phyloP scores from a whole-genome alignment of 1,284 basidiomycete species.

The Heimioporus punctisporus region DNA sequence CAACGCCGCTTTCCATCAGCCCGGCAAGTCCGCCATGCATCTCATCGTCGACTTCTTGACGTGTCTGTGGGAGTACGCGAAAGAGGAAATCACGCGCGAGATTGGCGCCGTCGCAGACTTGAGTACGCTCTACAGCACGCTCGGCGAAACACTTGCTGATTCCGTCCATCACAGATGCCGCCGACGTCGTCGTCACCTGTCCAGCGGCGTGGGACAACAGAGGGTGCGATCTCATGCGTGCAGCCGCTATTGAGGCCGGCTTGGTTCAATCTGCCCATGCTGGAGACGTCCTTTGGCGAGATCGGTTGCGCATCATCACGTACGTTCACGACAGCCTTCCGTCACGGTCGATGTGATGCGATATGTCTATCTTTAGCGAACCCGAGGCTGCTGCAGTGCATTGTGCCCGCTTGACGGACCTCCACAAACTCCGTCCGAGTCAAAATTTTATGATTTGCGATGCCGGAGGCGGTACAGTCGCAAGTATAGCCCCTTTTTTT shows the following conservation, averaged over 20 bases:
- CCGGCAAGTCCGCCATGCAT: constrained; percentile 72
- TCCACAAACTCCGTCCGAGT: constrained; percentile 73
- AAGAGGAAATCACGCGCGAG: constrained; percentile 80
- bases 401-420: constrained; percentile 74
- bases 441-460: constrained; percentile 84
- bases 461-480: constrained; percentile 81
- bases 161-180: constrained; percentile 54
- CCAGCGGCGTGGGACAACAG: constrained; percentile 86
- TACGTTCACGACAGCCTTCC: constrained; percentile 26
- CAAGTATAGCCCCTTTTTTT: constrained; percentile 32
- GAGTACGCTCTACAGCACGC: constrained; percentile 59
- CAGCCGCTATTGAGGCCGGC: constrained; percentile 76
- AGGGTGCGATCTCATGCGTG: constrained; percentile 81
- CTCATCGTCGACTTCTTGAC: constrained; percentile 79
- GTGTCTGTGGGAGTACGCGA: constrained; percentile 83
- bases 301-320: constrained; percentile 80
- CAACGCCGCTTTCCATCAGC: constrained; percentile 39
- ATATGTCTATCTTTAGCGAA: constrained; percentile 45
- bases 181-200: constrained; percentile 80
- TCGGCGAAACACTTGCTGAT: no score
- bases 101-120: constrained; percentile 83
- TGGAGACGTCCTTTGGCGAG: constrained; percentile 76
- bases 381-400: constrained; percentile 87
- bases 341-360: constrained; percentile 3
- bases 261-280: constrained; percentile 71